A percentile compares a stretch with the other conserved stretches of the same genome.
Evolutionary conservation across 352 stramenopile species (phyloP).

Genomic region (Globisporangium acanthophoron): DNA sequence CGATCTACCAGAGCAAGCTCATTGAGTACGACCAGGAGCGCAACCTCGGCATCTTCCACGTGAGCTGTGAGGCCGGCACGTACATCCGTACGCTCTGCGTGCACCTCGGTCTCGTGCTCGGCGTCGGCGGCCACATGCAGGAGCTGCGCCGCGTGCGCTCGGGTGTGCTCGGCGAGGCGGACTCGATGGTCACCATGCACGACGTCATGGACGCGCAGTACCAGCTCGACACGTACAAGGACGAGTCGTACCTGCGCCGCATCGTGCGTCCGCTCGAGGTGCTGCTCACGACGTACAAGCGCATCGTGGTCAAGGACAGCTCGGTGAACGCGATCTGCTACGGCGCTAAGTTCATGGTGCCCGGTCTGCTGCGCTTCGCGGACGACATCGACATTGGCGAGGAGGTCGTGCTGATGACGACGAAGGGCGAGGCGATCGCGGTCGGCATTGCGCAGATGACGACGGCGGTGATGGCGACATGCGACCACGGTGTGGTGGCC

Average conservation of each 20-base stretch:
- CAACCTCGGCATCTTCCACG: constrained; percentile 97
- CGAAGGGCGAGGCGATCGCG: constrained; percentile 99
- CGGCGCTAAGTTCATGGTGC: constrained; percentile 99
- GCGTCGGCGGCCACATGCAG: constrained; percentile 99
- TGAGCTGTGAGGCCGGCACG: constrained; percentile 97
- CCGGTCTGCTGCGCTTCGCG: constrained; percentile 97
- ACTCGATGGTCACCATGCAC: constrained; percentile 99
- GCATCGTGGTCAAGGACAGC: constrained; percentile 99
- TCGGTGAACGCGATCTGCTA: constrained; percentile 99
- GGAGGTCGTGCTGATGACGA: constrained; percentile 99
- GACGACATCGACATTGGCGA: constrained; percentile 99
- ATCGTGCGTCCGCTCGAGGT: constrained; percentile 98
- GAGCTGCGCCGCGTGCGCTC: constrained; percentile 97
- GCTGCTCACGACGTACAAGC: constrained; percentile 98
- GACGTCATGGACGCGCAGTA: constrained; percentile 99
- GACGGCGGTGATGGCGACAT: constrained; percentile 98
- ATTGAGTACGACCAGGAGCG: constrained; percentile 98
- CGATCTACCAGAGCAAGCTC: constrained; percentile 99
- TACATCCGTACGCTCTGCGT: constrained; percentile 99
- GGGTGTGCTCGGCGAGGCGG: constrained; percentile 94
- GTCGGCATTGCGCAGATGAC: constrained; percentile 99
- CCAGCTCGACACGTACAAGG: constrained; percentile 98
- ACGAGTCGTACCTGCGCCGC: constrained; percentile 98
- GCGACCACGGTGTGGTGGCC: constrained; percentile 98
- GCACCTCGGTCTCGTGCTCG: constrained; percentile 96